Percentiles rank a stretch among this genome's conserved stretches.
Evolutionary conservation across 1,284 basidiomycete species (phyloP).

Genomic region (Heterobasidion annosum): DNA sequence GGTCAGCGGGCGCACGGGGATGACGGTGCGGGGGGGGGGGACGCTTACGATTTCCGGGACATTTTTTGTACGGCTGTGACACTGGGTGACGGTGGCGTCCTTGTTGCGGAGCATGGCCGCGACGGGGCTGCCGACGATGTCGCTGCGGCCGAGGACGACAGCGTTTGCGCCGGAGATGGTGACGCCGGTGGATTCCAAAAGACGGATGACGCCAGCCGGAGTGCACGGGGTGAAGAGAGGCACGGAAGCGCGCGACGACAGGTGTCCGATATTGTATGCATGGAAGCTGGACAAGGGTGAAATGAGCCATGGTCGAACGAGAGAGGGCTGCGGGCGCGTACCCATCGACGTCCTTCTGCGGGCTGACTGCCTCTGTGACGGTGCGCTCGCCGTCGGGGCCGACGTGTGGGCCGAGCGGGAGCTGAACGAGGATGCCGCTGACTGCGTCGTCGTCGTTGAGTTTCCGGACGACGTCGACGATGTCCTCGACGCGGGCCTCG

Average conservation of each 20-base stretch:
- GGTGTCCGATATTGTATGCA: slow-evolving; percentile 96
- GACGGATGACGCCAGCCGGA: slow-evolving; percentile 85
- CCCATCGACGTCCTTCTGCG: slow-evolving; percentile 97
- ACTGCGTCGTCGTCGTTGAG: slow-evolving; percentile 82
- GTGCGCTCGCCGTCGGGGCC: slow-evolving; percentile 78
- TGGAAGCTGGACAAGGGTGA: slow-evolving; percentile 63
- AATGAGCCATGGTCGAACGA: slow-evolving; percentile 3
- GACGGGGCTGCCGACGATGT: slow-evolving; percentile 97
- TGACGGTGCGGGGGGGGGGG: slow-evolving; percentile 1
- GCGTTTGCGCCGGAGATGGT: slow-evolving; percentile 71
- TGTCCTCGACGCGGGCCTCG: slow-evolving; percentile 65
- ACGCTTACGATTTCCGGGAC: slow-evolving; percentile 65
- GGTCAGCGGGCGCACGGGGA: slow-evolving; percentile 4
- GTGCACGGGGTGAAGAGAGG: slow-evolving; percentile 96
- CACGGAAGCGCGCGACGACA: slow-evolving; percentile 84
- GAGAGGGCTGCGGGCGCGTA: slow-evolving; percentile 24
- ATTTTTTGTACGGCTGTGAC: slow-evolving; percentile 86
- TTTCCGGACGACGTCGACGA: slow-evolving; percentile 71
- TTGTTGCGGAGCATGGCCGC: slow-evolving; percentile 82
- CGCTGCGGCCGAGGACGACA: slow-evolving; percentile 93
- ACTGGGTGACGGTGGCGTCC: slow-evolving; percentile 97
- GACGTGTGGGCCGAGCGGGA: slow-evolving; percentile 89
- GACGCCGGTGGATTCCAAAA: slow-evolving; percentile 82
- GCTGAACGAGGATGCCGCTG: slow-evolving; percentile 92
- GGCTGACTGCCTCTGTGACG: slow-evolving; percentile 91